These are phyloP conservation scores for Cyclotella atomus DNA, from an alignment of 108 stramenopile species.

Conservation along the genomic window DNA sequence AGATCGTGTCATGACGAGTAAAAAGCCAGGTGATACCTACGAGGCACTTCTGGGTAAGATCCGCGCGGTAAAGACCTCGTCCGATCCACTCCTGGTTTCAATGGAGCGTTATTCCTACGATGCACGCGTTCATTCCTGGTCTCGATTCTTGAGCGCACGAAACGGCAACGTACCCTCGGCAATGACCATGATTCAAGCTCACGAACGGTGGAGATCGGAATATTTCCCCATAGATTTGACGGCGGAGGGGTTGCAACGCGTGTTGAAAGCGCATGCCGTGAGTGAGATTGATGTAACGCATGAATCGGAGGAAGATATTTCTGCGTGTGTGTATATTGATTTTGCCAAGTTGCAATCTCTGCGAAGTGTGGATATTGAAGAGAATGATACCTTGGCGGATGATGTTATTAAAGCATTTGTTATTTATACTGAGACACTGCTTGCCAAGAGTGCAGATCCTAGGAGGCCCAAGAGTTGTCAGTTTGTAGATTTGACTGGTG, in stretches of 20 bases:
- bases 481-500: slow-evolving; percentile 79
- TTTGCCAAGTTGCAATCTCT: slow-evolving; percentile 67
- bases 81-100: slow-evolving; percentile 59
- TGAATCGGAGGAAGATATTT: slow-evolving; percentile 23
- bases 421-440: slow-evolving; percentile 76
- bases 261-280: slow-evolving; percentile 68
- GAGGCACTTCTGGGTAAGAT: slow-evolving; percentile 57
- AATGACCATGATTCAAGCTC: slow-evolving; percentile 78
- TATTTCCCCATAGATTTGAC: slow-evolving; percentile 87
- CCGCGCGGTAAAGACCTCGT: slow-evolving; percentile 41
- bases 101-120: slow-evolving; percentile 84
- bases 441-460: slow-evolving; percentile 65
- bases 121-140: slow-evolving; percentile 79
- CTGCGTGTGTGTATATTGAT: slow-evolving; percentile 82
- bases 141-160: slow-evolving; percentile 72
- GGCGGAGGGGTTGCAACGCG: slow-evolving; percentile 55
- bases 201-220: slow-evolving; percentile 72
- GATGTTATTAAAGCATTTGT: slow-evolving; percentile 83
- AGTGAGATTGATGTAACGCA: slow-evolving; percentile 63
- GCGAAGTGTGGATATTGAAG: slow-evolving; percentile 29
- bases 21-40: slow-evolving; percentile 36
- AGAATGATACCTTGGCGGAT: slow-evolving; percentile 42
- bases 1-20: slow-evolving; percentile 30
- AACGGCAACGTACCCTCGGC: slow-evolving; percentile 77
- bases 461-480: slow-evolving; percentile 69